Evolutionary conservation across 2,329 filamentous ascomycete genomes (phyloP).

Genomic region (Alternaria arbusti): DNA sequence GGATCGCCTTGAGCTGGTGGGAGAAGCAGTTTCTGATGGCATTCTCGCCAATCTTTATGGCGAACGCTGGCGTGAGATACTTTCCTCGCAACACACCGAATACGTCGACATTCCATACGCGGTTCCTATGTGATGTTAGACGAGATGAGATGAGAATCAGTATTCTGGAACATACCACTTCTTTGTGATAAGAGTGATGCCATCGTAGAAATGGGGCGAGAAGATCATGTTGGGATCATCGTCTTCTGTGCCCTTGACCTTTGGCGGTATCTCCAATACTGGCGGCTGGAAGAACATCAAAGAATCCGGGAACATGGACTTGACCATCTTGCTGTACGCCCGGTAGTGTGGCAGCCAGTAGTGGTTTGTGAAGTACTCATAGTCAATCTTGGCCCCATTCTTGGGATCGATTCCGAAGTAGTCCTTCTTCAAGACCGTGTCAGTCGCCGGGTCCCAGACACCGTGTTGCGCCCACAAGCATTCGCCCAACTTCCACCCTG

Average conservation of each 20-base stretch:
- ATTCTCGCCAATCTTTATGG: slow-evolving; percentile 88
- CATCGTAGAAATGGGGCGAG: slow-evolving; percentile 95
- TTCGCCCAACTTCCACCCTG: slow-evolving; percentile 89
- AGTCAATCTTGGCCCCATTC: slow-evolving; percentile 76
- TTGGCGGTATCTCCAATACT: slow-evolving; percentile 87
- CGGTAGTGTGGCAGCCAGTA: slow-evolving; percentile 91
- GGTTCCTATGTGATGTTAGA: slow-evolving; percentile 64
- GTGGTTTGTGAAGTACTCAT: slow-evolving; percentile 85
- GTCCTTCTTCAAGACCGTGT: slow-evolving; percentile 79
- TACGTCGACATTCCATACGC: slow-evolving; percentile 95
- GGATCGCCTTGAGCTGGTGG: slow-evolving; percentile 83
- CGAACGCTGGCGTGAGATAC: slow-evolving; percentile 88
- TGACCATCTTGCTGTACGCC: slow-evolving; percentile 75
- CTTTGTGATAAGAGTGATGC: slow-evolving; percentile 95
- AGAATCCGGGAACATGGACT: slow-evolving; percentile 75
- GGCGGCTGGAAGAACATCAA: slow-evolving; percentile 92
- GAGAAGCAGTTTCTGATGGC: slow-evolving; percentile 93
- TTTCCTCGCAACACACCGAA: slow-evolving; percentile 88
- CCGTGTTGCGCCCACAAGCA: slow-evolving; percentile 98
- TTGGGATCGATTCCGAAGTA: slow-evolving; percentile 84
- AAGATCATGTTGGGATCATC: slow-evolving; percentile 92
- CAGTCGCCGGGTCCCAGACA: slow-evolving; percentile 84
- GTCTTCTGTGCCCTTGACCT: slow-evolving; percentile 83
- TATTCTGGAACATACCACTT: slow-evolving; percentile 68
- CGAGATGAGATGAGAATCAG: too few relatives aligned